Conservation (phyloP, 2,329 filamentous ascomycete genomes). For the Paramyrothecium sp. region DNA sequence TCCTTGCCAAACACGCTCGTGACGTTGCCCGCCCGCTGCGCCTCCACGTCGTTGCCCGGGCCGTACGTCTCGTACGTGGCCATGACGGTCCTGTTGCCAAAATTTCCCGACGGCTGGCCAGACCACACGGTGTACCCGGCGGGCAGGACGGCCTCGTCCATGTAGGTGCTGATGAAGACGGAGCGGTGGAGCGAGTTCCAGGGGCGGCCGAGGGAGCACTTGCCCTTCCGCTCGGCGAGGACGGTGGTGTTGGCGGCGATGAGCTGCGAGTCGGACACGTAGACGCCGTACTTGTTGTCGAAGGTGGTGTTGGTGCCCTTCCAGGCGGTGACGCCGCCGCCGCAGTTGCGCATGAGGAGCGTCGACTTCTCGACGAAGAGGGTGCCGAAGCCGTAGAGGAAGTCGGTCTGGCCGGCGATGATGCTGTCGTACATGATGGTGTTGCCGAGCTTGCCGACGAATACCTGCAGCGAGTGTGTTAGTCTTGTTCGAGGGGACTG, state of each 20-base stretch:
- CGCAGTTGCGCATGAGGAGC: slow-evolving; percentile 57
- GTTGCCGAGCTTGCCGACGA: slow-evolving; percentile 65
- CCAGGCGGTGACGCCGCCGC: slow-evolving; percentile 68
- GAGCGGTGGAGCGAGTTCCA: slow-evolving; percentile 60
- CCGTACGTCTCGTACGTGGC: slow-evolving; percentile 53
- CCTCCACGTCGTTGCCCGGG: slow-evolving; percentile 52
- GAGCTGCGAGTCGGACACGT: slow-evolving; percentile 56
- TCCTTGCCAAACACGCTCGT: slow-evolving; percentile 42
- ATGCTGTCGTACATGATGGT: slow-evolving; percentile 61
- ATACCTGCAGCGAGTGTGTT: slow-evolving; percentile 39
- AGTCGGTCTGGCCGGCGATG: slow-evolving; percentile 66
- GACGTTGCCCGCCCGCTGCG: slow-evolving; percentile 34
- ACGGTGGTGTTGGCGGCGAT: slow-evolving; percentile 52
- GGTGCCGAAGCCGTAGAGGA: slow-evolving; percentile 68
- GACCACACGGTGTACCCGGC: slow-evolving; percentile 46
- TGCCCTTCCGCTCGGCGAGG: slow-evolving; percentile 30
- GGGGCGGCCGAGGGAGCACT: slow-evolving; percentile 59
- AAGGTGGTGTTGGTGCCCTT: slow-evolving; percentile 64
- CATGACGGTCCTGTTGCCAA: slow-evolving; percentile 48
- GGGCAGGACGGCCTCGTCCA: slow-evolving; percentile 52
- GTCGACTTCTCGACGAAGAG: slow-evolving; percentile 56
- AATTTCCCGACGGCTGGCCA: slow-evolving; percentile 16
- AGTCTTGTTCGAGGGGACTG: too few relatives aligned
- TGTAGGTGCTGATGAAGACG: slow-evolving; percentile 53
- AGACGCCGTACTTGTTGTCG: slow-evolving; percentile 65